These are phyloP conservation scores for Cetraspora pellucida DNA, from an alignment of 192 early-diverging fungal genomes.

Conservation along the genomic window DNA sequence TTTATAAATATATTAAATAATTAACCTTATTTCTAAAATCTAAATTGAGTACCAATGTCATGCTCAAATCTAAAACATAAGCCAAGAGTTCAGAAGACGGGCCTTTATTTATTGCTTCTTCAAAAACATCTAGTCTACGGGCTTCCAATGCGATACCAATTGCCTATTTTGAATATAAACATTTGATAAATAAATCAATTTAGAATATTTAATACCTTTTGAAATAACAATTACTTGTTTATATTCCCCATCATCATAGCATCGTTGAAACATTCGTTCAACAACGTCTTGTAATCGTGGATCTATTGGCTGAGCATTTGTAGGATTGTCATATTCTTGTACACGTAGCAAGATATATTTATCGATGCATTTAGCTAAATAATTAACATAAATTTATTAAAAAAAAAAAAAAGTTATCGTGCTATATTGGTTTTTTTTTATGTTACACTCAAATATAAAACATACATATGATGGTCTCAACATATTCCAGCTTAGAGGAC, in stretches of 20 bases:
- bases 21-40: conserved; percentile 79
- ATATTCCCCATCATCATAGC: conserved; percentile 83
- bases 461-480: conserved; percentile 93
- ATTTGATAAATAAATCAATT: neutral
- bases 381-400: neutral
- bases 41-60: conserved; percentile 82
- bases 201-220: neutral
- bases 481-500: conserved; percentile 80
- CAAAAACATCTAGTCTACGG: conserved; percentile 85
- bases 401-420: neutral
- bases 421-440: too few relatives aligned
- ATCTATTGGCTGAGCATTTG: conserved; percentile 62
- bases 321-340: conserved; percentile 45
- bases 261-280: conserved; percentile 93
- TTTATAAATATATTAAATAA: neutral
- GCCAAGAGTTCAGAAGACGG: conserved; percentile 73
- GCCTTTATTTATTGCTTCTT: conserved; percentile 75
- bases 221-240: conserved; percentile 61
- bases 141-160: conserved; percentile 96
- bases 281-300: conserved; percentile 84
- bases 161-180: conserved; percentile 51
- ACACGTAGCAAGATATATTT: conserved; percentile 86
- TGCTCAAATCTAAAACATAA: conserved; percentile 83
- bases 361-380: conserved; percentile 87
- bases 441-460: neutral